These are phyloP conservation scores for Comarum palustre DNA, from an alignment of 306 rosid species.

Conservation along the genomic window DNA sequence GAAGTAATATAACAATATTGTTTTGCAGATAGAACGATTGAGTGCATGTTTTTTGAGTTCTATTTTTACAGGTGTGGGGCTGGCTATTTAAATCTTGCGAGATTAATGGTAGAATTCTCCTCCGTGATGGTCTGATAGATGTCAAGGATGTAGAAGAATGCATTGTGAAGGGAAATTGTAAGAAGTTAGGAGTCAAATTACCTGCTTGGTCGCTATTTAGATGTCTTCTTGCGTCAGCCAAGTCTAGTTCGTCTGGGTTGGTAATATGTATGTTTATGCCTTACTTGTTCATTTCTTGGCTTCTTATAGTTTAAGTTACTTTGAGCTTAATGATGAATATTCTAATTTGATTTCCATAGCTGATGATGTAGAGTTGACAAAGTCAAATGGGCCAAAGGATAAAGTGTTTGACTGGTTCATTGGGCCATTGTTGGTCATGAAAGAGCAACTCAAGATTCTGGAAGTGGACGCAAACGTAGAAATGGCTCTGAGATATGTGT, in stretches of 20 bases:
- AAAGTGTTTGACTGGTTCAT: slow-evolving; percentile 74
- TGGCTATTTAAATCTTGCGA: slow-evolving; percentile 78
- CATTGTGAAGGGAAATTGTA: slow-evolving; percentile 53
- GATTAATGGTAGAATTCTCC: slow-evolving; percentile 58
- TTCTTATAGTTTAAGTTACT: neutral
- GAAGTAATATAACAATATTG: neutral
- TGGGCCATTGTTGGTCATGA: slow-evolving; percentile 67
- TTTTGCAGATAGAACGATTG: neutral
- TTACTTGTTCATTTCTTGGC: neutral
- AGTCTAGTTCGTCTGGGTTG: slow-evolving; percentile 58
- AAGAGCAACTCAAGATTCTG: slow-evolving; percentile 65
- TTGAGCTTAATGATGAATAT: slow-evolving; percentile 19
- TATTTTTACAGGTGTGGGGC: slow-evolving; percentile 60
- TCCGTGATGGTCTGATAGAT: slow-evolving; percentile 49
- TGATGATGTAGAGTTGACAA: slow-evolving; percentile 61
- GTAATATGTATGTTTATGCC: slow-evolving; percentile 55
- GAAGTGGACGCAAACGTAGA: slow-evolving; percentile 54
- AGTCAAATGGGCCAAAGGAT: slow-evolving; percentile 59
- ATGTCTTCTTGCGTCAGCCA: slow-evolving; percentile 74
- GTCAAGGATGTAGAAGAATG: slow-evolving; percentile 58
- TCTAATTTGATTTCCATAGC: slow-evolving; percentile 39
- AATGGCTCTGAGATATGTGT: slow-evolving; percentile 47
- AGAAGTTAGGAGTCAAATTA: slow-evolving; percentile 52
- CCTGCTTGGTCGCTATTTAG: slow-evolving; percentile 81
- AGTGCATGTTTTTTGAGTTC: neutral